Evolutionary conservation across 2,329 filamentous ascomycete species (phyloP).

Genomic region (Fusarium annulatum): DNA sequence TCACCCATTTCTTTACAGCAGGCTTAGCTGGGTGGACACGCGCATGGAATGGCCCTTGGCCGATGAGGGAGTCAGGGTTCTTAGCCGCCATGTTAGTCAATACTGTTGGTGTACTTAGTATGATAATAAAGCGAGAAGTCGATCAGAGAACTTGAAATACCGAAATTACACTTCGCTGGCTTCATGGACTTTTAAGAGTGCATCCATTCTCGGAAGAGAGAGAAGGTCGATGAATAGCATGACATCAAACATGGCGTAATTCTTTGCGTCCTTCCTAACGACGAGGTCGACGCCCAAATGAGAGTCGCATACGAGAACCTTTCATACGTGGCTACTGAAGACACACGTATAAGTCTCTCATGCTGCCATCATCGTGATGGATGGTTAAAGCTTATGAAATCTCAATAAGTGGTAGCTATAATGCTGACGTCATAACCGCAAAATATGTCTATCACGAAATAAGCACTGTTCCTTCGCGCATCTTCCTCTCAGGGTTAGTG

Average conservation of each 20-base stretch:
- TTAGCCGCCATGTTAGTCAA: not conserved
- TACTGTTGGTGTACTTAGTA: too few relatives aligned
- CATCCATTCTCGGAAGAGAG: too few relatives aligned
- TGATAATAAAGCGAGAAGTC: too few relatives aligned
- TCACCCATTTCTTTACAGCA: not conserved
- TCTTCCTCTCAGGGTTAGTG: not conserved
- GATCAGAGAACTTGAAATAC: fast-evolving
- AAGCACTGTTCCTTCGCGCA: fast-evolving
- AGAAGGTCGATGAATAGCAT: too few relatives aligned
- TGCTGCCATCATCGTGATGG: not conserved
- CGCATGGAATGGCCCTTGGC: not conserved
- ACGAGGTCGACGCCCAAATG: fast-evolving
- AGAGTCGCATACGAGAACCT: not conserved
- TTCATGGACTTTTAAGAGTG: not conserved
- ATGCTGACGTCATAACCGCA: not conserved
- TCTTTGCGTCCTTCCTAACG: fast-evolving
- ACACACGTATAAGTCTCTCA: not conserved
- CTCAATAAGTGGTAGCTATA: fast-evolving
- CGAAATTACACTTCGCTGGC: fast-evolving
- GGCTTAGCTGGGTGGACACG: not conserved
- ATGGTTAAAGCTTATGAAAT: not conserved
- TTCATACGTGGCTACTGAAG: not conserved
- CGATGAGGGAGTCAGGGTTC: not conserved
- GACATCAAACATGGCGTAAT: not conserved
- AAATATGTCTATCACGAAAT: not conserved